Percentiles rank a stretch among this genome's conserved stretches.
Conservation (phyloP, 2,329 filamentous ascomycete genomes). For the Epichloe typhina region DNA sequence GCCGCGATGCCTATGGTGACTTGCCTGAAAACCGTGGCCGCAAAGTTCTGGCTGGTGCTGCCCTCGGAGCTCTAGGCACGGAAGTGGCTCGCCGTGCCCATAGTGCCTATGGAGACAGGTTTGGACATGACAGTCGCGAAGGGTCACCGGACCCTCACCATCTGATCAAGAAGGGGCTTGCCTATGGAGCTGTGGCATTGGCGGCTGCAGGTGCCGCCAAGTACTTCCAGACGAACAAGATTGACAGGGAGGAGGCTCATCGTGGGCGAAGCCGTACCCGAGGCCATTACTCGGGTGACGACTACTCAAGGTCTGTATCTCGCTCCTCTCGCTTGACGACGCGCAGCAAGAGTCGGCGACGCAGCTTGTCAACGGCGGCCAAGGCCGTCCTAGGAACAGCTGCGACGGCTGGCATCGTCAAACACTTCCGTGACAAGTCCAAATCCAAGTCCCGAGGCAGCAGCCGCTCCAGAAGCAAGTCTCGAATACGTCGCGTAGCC, state of each 20-base stretch:
- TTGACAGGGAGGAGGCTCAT: constrained; percentile 43
- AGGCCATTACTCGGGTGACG: constrained; percentile 26
- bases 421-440: constrained; percentile 44
- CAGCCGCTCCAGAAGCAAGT: constrained; percentile 30
- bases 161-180: constrained; percentile 47
- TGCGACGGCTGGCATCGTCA: constrained; percentile 43
- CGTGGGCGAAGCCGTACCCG: constrained; percentile 43
- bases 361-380: constrained; percentile 35
- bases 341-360: constrained; percentile 29
- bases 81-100: constrained; percentile 47
- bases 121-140: constrained; percentile 20
- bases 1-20: constrained; percentile 37
- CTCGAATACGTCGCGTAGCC: constrained; percentile 38
- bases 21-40: constrained; percentile 38
- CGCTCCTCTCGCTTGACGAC: constrained; percentile 24
- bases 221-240: constrained; percentile 46
- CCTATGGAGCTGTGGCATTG: constrained; percentile 48
- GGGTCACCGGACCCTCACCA: constrained; percentile 29
- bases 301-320: constrained; percentile 25
- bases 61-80: constrained; percentile 48
- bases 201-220: constrained; percentile 53
- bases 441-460: constrained; percentile 16
- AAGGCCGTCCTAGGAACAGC: constrained; percentile 46
- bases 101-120: constrained; percentile 45
- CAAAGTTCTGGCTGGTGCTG: constrained; percentile 48